A percentile compares a stretch with the other conserved stretches of the same genome.
phyloP scores from a whole-genome alignment of 768 basidiomycete species.

The Tephrocybe sp. region DNA sequence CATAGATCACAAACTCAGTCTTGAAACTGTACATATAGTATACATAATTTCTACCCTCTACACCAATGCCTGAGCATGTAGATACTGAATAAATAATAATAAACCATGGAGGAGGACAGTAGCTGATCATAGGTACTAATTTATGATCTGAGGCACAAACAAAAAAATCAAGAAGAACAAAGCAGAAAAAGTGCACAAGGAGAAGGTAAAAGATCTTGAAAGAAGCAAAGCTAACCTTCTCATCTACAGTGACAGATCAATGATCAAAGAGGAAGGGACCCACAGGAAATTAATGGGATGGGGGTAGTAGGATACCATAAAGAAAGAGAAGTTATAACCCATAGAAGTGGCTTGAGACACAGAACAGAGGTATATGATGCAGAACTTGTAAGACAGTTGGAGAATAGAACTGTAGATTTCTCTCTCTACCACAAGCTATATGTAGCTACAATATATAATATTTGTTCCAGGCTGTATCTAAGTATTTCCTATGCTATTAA shows the following conservation, averaged over 20 bases:
- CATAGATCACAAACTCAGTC: too few relatives aligned
- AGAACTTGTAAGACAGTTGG: too few relatives aligned
- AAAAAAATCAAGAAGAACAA: not conserved
- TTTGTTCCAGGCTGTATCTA: too few relatives aligned
- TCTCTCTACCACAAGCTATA: too few relatives aligned
- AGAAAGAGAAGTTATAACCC: constrained; percentile 10
- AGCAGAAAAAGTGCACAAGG: not conserved
- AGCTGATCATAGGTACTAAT: not conserved
- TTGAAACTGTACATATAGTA: too few relatives aligned
- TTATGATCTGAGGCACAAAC: not conserved
- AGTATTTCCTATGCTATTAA: too few relatives aligned
- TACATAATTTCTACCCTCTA: too few relatives aligned
- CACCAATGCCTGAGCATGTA: too few relatives aligned
- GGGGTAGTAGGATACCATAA: constrained; percentile 17
- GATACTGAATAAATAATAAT: too few relatives aligned
- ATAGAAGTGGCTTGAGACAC: constrained; percentile 20
- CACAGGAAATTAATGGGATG: constrained; percentile 17
- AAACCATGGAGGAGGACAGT: not conserved
- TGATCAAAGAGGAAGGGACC: not conserved
- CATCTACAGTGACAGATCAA: constrained; percentile 6
- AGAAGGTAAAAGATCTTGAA: too few relatives aligned
- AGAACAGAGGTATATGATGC: constrained; percentile 27
- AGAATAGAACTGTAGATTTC: too few relatives aligned
- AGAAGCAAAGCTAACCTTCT: not conserved
- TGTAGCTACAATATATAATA: too few relatives aligned